Percentiles rank a stretch among this genome's conserved stretches.
Conservation (phyloP, 192 early-diverging fungal species). For the Obelidium mucronatum region DNA sequence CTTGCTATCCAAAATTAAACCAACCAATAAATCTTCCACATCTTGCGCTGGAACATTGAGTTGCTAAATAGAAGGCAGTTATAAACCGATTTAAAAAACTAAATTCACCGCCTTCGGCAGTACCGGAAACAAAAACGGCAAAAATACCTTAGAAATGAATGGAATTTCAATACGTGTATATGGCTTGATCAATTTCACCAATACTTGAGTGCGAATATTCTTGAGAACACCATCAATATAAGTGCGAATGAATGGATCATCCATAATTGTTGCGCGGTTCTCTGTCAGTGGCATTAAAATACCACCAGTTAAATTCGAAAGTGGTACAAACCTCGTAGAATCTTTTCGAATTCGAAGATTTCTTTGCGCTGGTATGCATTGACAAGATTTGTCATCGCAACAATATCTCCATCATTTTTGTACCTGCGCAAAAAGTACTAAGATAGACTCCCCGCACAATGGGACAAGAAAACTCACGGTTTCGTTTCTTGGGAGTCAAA, state of each 20-base stretch:
- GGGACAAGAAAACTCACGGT: slow-evolving; percentile 60
- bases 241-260: slow-evolving; percentile 86
- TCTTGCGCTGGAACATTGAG: slow-evolving; percentile 79
- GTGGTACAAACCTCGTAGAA: slow-evolving; percentile 60
- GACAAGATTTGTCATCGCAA: slow-evolving; percentile 92
- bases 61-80: slow-evolving; percentile 66
- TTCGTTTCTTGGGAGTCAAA: slow-evolving; percentile 98
- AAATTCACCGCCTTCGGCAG: neutral
- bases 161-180: slow-evolving; percentile 91
- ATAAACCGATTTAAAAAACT: slow-evolving; percentile 8
- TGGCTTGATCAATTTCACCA: slow-evolving; percentile 84
- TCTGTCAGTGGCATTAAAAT: slow-evolving; percentile 36
- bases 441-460: too few relatives aligned
- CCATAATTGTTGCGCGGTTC: slow-evolving; percentile 80
- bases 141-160: slow-evolving; percentile 75
- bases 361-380: slow-evolving; percentile 90
- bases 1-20: slow-evolving; percentile 88
- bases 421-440: slow-evolving; percentile 60
- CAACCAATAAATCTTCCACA: slow-evolving; percentile 86
- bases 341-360: slow-evolving; percentile 88
- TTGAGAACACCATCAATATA: slow-evolving; percentile 93
- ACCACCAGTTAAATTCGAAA: neutral
- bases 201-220: slow-evolving; percentile 91
- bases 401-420: slow-evolving; percentile 89
- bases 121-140: too few relatives aligned